Conservation (phyloP, 208 protist species). For the Angomonas deanei region DNA sequence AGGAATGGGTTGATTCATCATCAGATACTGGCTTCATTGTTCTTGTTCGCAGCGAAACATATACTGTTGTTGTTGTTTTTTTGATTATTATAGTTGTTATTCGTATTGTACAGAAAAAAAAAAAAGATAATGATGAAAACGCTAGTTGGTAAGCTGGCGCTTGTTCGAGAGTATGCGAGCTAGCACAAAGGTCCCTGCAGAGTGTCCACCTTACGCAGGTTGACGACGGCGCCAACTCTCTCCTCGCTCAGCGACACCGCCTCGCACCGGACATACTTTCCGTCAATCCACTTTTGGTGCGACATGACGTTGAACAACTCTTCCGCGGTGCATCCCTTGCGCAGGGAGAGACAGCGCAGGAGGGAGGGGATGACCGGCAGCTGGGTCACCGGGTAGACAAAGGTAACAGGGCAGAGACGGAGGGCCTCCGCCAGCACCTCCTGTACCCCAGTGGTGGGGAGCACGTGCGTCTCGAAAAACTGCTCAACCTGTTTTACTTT, state of each 20-base stretch:
- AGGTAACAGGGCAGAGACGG: constrained; percentile 31
- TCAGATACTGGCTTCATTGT: too few relatives aligned
- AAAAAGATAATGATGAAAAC: not conserved
- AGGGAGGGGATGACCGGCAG: constrained; percentile 56
- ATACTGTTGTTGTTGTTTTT: too few relatives aligned
- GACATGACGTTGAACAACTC: constrained; percentile 66
- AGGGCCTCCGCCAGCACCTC: constrained; percentile 70
- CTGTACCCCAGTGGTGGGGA: constrained; percentile 46
- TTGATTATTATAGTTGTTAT: not conserved
- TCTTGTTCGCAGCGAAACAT: too few relatives aligned
- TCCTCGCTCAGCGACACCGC: constrained; percentile 14
- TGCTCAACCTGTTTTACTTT: constrained; percentile 18
- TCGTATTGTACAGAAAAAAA: not conserved
- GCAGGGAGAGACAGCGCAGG: constrained; percentile 69
- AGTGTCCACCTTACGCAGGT: constrained; percentile 30
- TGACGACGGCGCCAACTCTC: not conserved
- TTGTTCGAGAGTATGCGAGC: constrained; percentile 79
- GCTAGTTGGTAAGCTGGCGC: constrained; percentile 36
- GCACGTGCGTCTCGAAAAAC: constrained; percentile 19
- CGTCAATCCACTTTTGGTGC: constrained; percentile 49
- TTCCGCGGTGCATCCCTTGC: constrained; percentile 54
- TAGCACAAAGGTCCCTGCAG: constrained; percentile 50
- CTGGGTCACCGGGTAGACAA: constrained; percentile 61
- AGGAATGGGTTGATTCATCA: too few relatives aligned
- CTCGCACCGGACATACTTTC: constrained; percentile 86